These are phyloP conservation scores for Nadsonia starkeyi-henricii DNA, from an alignment of 1,139 yeast genomes.

Conservation along the genomic window DNA sequence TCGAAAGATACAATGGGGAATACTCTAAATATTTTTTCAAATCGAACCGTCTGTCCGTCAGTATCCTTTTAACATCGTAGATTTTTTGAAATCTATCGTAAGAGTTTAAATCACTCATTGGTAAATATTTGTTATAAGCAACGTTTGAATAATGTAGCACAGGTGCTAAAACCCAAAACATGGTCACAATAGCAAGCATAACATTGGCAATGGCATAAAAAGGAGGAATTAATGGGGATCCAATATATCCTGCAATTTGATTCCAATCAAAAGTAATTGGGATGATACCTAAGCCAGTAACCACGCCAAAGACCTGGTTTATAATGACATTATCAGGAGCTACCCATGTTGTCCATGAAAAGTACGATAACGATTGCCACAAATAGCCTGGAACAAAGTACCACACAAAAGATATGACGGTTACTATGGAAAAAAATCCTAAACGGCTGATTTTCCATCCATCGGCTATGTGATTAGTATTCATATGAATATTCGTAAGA, in stretches of 20 bases:
- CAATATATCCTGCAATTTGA: conserved; percentile 39
- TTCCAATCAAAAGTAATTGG: conserved; percentile 46
- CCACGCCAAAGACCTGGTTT: conserved; percentile 44
- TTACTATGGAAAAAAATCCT: conserved; percentile 30
- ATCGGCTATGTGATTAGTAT: conserved; percentile 42
- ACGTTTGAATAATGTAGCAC: conserved; percentile 37
- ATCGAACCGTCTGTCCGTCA: conserved; percentile 31
- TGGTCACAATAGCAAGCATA: conserved; percentile 30
- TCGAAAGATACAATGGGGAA: conserved; percentile 49
- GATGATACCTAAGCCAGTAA: conserved; percentile 43
- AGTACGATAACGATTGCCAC: conserved; percentile 36
- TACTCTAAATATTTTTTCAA: conserved; percentile 34
- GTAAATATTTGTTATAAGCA: conserved; percentile 39
- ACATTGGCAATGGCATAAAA: conserved; percentile 42
- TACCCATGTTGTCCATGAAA: conserved; percentile 40
- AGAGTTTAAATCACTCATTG: conserved; percentile 31
- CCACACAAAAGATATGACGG: conserved; percentile 32
- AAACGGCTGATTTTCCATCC: conserved; percentile 43
- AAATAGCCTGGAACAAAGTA: conserved; percentile 45
- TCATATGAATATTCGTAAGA: conserved; percentile 47
- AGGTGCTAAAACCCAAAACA: conserved; percentile 34
- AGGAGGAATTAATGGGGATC: conserved; percentile 59
- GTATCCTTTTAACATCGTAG: conserved; percentile 34
- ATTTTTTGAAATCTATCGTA: conserved; percentile 32
- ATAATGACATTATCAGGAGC: conserved; percentile 36